Evolutionary conservation across 139 green algal genomes (phyloP).

Genomic region (Protoeuglena noctilucae): DNA sequence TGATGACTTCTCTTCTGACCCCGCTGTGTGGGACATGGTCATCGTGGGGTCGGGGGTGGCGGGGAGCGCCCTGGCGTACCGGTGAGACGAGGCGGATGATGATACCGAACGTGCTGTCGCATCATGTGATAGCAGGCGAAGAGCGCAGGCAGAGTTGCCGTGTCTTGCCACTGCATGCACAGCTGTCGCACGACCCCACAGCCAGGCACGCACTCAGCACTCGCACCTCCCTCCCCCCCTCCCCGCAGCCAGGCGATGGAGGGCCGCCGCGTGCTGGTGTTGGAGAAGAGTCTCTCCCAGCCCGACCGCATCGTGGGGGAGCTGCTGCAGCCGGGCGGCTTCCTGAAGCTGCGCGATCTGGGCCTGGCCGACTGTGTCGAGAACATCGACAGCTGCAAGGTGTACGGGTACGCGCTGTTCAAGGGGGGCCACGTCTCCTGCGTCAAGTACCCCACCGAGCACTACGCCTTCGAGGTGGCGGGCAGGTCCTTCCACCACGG

Average conservation of each 20-base stretch:
- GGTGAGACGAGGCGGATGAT: conserved; percentile 61
- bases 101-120: not conserved
- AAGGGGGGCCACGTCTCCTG: conserved; percentile 58
- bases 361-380: conserved; percentile 62
- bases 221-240: too few relatives aligned
- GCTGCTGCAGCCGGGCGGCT: conserved; percentile 92
- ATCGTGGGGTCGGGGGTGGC: conserved; percentile 86
- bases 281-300: conserved; percentile 81
- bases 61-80: conserved; percentile 67
- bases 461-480: conserved; percentile 48
- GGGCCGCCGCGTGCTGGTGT: conserved; percentile 62
- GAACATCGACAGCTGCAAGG: conserved; percentile 78
- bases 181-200: too few relatives aligned
- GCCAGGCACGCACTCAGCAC: too few relatives aligned
- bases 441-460: conserved; percentile 72
- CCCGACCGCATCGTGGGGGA: conserved; percentile 97
- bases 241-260: too few relatives aligned
- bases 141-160: not conserved
- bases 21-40: conserved; percentile 75
- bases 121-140: not conserved
- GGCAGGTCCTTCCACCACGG: conserved; percentile 87
- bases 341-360: conserved; percentile 76
- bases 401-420: conserved; percentile 89
- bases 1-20: conserved; percentile 24
- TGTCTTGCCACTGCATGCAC: not conserved